A percentile compares a stretch with the other conserved stretches of the same genome.
These are phyloP conservation scores for Halophytophthora polymorphica DNA, from an alignment of 352 stramenopile genomes.

Conservation along the genomic window DNA sequence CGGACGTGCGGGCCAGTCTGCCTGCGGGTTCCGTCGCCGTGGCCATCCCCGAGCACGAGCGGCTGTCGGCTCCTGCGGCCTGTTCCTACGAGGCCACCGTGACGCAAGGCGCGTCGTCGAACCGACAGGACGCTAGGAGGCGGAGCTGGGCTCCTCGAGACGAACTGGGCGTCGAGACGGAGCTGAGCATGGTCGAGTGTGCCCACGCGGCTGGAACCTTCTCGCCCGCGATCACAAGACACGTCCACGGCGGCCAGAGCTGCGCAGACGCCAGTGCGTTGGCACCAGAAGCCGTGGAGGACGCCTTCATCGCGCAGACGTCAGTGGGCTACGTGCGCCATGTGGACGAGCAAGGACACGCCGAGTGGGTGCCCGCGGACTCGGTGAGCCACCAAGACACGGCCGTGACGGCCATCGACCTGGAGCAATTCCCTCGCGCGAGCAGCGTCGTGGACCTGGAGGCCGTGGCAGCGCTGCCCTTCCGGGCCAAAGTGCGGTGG, in stretches of 20 bases:
- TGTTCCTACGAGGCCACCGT: conserved; percentile 14
- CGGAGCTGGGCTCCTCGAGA: conserved; percentile 16
- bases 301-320: conserved; percentile 54
- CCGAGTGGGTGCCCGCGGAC: conserved; percentile 73
- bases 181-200: conserved; percentile 60
- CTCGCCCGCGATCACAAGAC: conserved; percentile 55
- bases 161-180: conserved; percentile 53
- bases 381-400: conserved; percentile 45
- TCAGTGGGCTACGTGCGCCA: conserved; percentile 78
- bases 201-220: conserved; percentile 31
- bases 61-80: conserved; percentile 20
- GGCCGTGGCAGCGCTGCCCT: conserved; percentile 61
- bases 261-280: conserved; percentile 3
- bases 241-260: conserved; percentile 24
- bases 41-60: conserved; percentile 9
- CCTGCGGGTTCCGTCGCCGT: conserved; percentile 37
- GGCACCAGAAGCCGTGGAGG: conserved; percentile 10
- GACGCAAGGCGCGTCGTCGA: conserved; percentile 5
- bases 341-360: conserved; percentile 60
- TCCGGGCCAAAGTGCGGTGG: conserved; percentile 74
- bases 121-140: conserved; percentile 5
- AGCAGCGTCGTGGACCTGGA: conserved; percentile 78
- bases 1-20: conserved; percentile 28
- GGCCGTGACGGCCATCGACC: conserved; percentile 57
- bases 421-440: conserved; percentile 70